These are phyloP conservation scores for Dioscorea zingiberensis DNA, from an alignment of 106 monocot genomes.

Conservation along the genomic window DNA sequence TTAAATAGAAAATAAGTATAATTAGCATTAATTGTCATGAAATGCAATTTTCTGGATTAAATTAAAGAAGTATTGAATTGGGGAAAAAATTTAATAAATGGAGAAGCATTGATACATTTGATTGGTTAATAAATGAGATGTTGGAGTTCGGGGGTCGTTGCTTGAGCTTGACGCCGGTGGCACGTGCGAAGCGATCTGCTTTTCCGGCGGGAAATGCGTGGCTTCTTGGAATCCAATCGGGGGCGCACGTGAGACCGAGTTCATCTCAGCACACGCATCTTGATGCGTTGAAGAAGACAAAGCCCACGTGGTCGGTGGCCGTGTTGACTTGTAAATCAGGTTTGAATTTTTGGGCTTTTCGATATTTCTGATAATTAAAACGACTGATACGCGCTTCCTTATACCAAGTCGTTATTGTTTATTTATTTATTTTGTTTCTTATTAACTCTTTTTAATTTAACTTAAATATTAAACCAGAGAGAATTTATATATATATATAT, in stretches of 20 bases:
- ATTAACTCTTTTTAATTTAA: no score
- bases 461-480: no score
- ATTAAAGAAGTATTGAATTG: neutral
- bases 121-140: neutral
- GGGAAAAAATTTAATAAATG: neutral
- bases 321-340: no score
- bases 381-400: no score
- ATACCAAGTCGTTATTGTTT: no score
- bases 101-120: neutral
- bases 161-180: neutral
- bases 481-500: no score
- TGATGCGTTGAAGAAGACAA: neutral
- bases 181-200: neutral
- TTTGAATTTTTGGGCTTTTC: no score
- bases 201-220: conserved; percentile 8
- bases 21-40: neutral
- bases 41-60: neutral
- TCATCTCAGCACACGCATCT: neutral
- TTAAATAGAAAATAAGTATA: neutral
- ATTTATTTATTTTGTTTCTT: no score
- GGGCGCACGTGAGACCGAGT: neutral
- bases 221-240: neutral
- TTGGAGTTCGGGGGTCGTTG: neutral
- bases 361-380: no score
- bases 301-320: no score